Conservation (phyloP, 352 stramenopile genomes). For the Phytophthora idaei region DNA sequence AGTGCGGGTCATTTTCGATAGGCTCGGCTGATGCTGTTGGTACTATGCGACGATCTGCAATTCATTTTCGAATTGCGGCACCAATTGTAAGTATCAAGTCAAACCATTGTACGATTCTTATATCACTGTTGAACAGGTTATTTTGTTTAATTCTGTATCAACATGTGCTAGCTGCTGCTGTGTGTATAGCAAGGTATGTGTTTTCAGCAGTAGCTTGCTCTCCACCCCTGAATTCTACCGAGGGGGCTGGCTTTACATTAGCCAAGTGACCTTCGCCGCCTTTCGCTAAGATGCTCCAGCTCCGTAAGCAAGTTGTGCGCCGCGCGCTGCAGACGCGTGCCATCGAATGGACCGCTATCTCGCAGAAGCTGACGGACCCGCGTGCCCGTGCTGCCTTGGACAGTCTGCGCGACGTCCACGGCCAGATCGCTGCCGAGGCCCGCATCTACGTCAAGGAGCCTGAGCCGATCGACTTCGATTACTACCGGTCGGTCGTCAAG, state of each 20-base stretch:
- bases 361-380: constrained; percentile 78
- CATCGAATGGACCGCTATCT: constrained; percentile 73
- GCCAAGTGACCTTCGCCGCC: constrained; percentile 29
- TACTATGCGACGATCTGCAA: constrained; percentile 8
- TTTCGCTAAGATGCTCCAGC: constrained; percentile 61
- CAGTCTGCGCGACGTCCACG: constrained; percentile 78
- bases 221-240: constrained; percentile 37
- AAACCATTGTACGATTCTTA: constrained; percentile 19
- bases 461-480: constrained; percentile 85
- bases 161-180: background rate
- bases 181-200: constrained; percentile 15
- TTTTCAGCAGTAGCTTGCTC: constrained; percentile 25
- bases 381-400: constrained; percentile 79
- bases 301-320: constrained; percentile 80
- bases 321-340: constrained; percentile 58
- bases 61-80: constrained; percentile 17
- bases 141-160: background rate
- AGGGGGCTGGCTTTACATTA: constrained; percentile 33
- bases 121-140: constrained; percentile 11
- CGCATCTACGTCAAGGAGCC: constrained; percentile 77
- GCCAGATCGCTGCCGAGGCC: constrained; percentile 77
- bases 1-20: constrained; percentile 10
- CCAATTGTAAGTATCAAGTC: constrained; percentile 14
- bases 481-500: constrained; percentile 88
- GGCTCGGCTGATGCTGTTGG: background rate